Conservation (phyloP, 352 stramenopile species). For the Phytopythium oedochilum region DNA sequence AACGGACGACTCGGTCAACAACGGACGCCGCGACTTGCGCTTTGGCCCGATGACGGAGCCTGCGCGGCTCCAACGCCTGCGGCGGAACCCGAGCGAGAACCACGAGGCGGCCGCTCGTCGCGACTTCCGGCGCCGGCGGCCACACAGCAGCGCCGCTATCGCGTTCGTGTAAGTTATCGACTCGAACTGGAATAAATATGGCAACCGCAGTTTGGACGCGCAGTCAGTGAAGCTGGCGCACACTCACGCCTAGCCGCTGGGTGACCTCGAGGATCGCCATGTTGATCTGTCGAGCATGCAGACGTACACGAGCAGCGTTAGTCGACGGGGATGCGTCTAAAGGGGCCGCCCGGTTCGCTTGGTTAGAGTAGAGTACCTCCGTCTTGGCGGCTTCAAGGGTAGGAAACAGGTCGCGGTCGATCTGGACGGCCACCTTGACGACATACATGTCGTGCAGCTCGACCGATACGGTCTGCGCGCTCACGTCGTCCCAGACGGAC, state of each 20-base stretch:
- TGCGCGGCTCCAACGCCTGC: not conserved
- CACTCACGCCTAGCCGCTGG: slow-evolving; percentile 33
- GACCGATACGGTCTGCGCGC: slow-evolving; percentile 9
- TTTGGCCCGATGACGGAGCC: slow-evolving; percentile 2
- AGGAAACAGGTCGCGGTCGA: slow-evolving; percentile 46
- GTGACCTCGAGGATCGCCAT: slow-evolving; percentile 54
- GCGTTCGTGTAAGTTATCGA: slow-evolving; percentile 3
- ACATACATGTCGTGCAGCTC: slow-evolving; percentile 51
- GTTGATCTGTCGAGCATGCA: too few relatives aligned
- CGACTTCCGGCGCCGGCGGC: slow-evolving; percentile 1
- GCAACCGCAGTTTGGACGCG: slow-evolving; percentile 4
- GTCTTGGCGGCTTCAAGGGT: slow-evolving; percentile 58
- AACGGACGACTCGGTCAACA: not conserved
- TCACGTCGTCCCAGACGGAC: not conserved
- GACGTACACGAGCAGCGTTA: too few relatives aligned
- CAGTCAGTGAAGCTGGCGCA: slow-evolving; percentile 11
- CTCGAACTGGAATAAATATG: not conserved
- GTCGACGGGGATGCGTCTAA: too few relatives aligned
- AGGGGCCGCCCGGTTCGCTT: too few relatives aligned
- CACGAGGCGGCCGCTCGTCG: not conserved
- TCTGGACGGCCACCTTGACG: slow-evolving; percentile 54
- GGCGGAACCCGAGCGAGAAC: not conserved
- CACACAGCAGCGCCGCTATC: slow-evolving; percentile 3
- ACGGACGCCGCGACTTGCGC: not conserved
- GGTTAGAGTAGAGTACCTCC: slow-evolving; percentile 54